Evolutionary conservation across 257 asterid genomes (phyloP).

Genomic region (Primulina huaijiensis): DNA sequence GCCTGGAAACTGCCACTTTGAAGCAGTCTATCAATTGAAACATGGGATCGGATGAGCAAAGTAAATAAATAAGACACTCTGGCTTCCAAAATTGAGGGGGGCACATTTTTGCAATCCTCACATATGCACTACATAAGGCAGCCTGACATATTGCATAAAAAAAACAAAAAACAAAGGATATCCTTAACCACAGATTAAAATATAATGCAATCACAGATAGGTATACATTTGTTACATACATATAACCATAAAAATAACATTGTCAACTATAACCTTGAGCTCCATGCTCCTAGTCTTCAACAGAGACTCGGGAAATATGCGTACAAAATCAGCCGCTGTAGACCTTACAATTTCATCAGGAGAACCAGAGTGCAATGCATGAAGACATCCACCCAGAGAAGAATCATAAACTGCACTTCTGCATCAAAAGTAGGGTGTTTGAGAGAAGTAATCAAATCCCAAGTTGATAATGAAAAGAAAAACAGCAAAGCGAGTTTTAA

Average conservation of each 20-base stretch:
- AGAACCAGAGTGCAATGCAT: constrained; percentile 63
- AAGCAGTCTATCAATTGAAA: constrained; percentile 65
- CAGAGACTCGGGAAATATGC: constrained; percentile 59
- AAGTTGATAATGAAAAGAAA: constrained; percentile 16
- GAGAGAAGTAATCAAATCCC: constrained; percentile 24
- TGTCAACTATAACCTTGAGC: constrained; percentile 52
- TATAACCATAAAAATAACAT: constrained; percentile 17
- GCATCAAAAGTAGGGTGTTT: constrained; percentile 30
- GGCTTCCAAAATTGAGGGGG: constrained; percentile 86
- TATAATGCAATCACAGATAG: constrained; percentile 9
- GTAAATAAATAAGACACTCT: constrained; percentile 64
- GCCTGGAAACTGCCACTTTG: constrained; percentile 63
- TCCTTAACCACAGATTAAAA: constrained; percentile 7
- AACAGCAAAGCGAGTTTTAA: not conserved
- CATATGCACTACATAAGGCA: constrained; percentile 73
- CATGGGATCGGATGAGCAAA: constrained; percentile 53
- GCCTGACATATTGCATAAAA: constrained; percentile 50
- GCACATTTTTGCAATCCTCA: constrained; percentile 67
- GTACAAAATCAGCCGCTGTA: constrained; percentile 63
- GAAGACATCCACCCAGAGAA: constrained; percentile 78
- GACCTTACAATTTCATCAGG: constrained; percentile 72
- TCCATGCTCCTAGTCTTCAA: constrained; percentile 70
- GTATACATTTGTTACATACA: constrained; percentile 10
- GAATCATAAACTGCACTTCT: constrained; percentile 75
- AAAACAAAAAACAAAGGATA: not conserved